Evolutionary conservation across 441 rosid genomes (phyloP).

Genomic region (Bocquillonia castaneifolia): DNA sequence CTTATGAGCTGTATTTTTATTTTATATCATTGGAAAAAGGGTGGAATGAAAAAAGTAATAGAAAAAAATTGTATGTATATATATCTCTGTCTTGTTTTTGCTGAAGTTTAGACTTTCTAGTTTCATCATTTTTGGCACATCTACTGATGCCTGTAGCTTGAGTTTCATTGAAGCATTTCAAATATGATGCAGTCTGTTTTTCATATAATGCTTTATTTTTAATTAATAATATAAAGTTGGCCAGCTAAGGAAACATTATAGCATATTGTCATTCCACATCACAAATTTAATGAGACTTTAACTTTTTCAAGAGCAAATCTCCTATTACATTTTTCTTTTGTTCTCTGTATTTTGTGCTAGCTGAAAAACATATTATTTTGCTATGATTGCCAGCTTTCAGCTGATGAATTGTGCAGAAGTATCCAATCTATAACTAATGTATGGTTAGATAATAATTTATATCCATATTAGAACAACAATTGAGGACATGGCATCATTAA

Average conservation of each 20-base stretch:
- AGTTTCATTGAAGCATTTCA: background rate
- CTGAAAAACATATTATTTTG: background rate
- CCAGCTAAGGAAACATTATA: background rate
- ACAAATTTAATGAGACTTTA: background rate
- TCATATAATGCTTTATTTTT: background rate
- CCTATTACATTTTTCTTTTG: background rate
- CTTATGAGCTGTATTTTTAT: conserved; percentile 23
- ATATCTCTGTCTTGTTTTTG: background rate
- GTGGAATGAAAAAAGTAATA: background rate
- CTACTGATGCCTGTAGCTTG: background rate
- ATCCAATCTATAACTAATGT: background rate
- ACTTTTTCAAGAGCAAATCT: background rate
- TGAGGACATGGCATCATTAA: conserved; percentile 1
- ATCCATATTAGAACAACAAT: background rate
- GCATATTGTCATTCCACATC: background rate
- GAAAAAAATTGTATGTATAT: background rate
- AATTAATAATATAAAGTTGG: background rate
- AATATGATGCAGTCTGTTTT: background rate
- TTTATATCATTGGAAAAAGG: background rate
- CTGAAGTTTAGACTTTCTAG: background rate
- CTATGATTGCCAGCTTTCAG: background rate
- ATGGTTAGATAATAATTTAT: background rate
- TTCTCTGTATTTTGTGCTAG: background rate
- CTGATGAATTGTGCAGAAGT: background rate
- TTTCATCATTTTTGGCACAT: conserved; percentile 1